Evolutionary conservation across 495 filamentous ascomycete genomes (phyloP), one percentile per base, ranked within the genome.

Genomic region (Mycothermus thermophilus): DNA sequence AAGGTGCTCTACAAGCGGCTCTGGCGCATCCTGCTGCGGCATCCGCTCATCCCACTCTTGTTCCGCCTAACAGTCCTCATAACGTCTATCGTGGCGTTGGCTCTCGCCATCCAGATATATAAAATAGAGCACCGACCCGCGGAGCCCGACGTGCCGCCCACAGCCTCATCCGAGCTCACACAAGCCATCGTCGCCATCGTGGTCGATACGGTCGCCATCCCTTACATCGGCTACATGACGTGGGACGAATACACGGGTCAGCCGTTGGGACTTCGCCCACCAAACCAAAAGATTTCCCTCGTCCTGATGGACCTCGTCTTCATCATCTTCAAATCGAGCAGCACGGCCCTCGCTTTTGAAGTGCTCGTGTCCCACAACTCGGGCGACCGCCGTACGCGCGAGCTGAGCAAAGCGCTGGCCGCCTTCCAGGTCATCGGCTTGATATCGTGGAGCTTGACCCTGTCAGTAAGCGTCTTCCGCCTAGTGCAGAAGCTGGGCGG

Each of bases 161-260:
- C 31, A 30, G 31, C 9, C 8, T 63, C 63, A 31, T 55, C 60
- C 1, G 72, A 77, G 46, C 69, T 75, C 11, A 72, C 86, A 3
- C 88, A 86, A 16, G 79, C 83, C 8, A 71, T 80, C 31, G 86
- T 97, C 63, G 90, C 90, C 27, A 79, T 96, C 43, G 75, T 86
- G 27, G 80, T 96, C 20, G 88, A 95, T 57, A 75, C 75, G 9
- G 66, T 95, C 3, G 92, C 92, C 5, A 64, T 96, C 37, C 74
- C 87, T 26, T 97, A 95, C 55, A 71, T 90, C 22, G 50, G 83
- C 32, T 96, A 93, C 55, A 88, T 97, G 55, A 93, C 85, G 2
- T 94, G 78, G 57, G 90, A 97, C 53, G 90, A 97, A 57, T 96
- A 93, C 57, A 87, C 83, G 3, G 77, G 83, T 12, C 92, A 94